These are phyloP conservation scores for Ceratobasidium sp. DNA, from an alignment of 1,284 basidiomycete species.

Conservation along the genomic window DNA sequence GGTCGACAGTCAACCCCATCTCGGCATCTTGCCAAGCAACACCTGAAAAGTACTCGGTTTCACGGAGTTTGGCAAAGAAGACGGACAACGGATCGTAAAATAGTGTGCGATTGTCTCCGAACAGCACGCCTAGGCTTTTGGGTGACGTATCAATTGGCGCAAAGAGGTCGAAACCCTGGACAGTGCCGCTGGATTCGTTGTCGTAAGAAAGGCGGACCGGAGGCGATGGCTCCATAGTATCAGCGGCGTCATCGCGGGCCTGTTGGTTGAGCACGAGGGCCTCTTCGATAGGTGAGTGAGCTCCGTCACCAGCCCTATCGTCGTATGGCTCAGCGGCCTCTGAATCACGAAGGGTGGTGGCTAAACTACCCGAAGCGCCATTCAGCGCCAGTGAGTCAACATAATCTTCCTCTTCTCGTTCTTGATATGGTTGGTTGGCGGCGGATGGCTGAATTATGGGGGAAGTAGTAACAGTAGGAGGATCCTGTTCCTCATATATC, in stretches of 20 bases:
- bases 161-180: slow-evolving; percentile 29
- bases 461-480: neutral
- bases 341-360: neutral
- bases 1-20: slow-evolving; percentile 21
- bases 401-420: neutral
- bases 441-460: neutral
- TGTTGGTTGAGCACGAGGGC: slow-evolving; percentile 39
- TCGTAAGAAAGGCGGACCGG: slow-evolving; percentile 36
- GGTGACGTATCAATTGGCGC: slow-evolving; percentile 10
- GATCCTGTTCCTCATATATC: slow-evolving; percentile 14
- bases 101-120: slow-evolving; percentile 38
- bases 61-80: slow-evolving; percentile 33
- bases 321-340: slow-evolving; percentile 18
- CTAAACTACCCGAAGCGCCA: neutral
- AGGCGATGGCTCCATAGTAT: slow-evolving; percentile 44
- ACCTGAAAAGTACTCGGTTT: slow-evolving; percentile 29
- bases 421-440: neutral
- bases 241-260: slow-evolving; percentile 43
- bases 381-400: neutral
- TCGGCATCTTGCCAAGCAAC: slow-evolving; percentile 32
- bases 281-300: slow-evolving; percentile 34
- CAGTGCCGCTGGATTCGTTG: neutral
- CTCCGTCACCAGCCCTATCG: neutral
- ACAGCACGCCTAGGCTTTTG: slow-evolving; percentile 14
- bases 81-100: slow-evolving; percentile 38